These are phyloP conservation scores for Asterophora lycoperdoides DNA, from an alignment of 768 basidiomycete genomes.

Conservation along the genomic window DNA sequence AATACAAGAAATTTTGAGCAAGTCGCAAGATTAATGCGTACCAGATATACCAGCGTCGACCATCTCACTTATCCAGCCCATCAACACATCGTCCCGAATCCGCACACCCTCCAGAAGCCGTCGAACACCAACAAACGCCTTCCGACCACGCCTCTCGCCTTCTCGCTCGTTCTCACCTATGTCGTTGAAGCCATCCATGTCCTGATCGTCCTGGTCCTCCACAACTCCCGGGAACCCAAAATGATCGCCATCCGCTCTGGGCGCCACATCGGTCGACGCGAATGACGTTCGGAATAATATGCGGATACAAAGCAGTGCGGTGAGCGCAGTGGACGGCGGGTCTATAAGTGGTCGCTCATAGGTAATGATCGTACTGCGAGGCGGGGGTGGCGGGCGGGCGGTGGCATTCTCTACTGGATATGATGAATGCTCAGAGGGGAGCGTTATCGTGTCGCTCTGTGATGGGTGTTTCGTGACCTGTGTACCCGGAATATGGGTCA, in stretches of 20 bases:
- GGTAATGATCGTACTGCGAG: conserved; percentile 56
- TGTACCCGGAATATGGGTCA: conserved; percentile 69
- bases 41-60: conserved; percentile 40
- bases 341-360: conserved; percentile 58
- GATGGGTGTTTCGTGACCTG: conserved; percentile 58
- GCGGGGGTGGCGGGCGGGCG: conserved; percentile 62
- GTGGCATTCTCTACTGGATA: conserved; percentile 65
- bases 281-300: conserved; percentile 81
- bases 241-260: conserved; percentile 75
- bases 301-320: conserved; percentile 78
- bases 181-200: conserved; percentile 44
- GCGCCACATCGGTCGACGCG: conserved; percentile 60
- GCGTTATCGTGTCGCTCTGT: conserved; percentile 70
- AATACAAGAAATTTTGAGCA: background rate
- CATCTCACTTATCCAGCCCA: conserved; percentile 60
- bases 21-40: conserved; percentile 1
- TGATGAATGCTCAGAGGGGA: conserved; percentile 50
- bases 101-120: conserved; percentile 59
- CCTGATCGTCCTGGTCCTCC: conserved; percentile 72
- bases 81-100: conserved; percentile 59
- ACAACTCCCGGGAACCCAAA: conserved; percentile 87
- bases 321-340: conserved; percentile 70
- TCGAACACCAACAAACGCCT: conserved; percentile 61
- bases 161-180: conserved; percentile 54
- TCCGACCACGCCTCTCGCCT: conserved; percentile 66